phyloP scores from a whole-genome alignment of 306 rosid species.

The Vigna hirtella region DNA sequence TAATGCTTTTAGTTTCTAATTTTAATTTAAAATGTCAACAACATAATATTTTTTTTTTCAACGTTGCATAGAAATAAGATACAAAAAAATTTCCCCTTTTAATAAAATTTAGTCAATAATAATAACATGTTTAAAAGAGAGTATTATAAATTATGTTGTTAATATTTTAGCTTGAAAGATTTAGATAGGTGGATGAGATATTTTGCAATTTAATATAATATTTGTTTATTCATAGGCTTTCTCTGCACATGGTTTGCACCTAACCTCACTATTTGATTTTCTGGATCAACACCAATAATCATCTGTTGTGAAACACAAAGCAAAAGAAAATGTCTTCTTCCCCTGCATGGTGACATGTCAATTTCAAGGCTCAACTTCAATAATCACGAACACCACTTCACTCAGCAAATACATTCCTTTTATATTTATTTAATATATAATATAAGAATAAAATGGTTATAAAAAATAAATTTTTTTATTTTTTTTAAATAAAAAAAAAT shows the following conservation, averaged over 20 bases:
- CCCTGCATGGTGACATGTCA: slow-evolving; percentile 8
- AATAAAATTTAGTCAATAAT: neutral
- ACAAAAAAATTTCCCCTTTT: neutral
- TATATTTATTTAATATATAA: no score
- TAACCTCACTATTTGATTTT: neutral
- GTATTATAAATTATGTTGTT: no score
- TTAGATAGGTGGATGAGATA: neutral
- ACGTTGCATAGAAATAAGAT: no score
- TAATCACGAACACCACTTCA: neutral
- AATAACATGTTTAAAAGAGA: no score
- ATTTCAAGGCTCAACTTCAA: slow-evolving; percentile 6
- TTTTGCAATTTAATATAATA: neutral
- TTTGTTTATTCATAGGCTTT: neutral
- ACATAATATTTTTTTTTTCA: no score
- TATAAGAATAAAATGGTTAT: no score
- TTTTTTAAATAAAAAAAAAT: no score
- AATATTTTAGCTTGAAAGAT: neutral
- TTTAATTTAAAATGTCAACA: no score
- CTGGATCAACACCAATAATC: neutral
- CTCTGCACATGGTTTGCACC: slow-evolving; percentile 13
- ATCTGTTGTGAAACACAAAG: neutral
- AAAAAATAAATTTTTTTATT: no score
- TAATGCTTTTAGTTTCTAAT: no score
- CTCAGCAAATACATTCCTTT: no score
- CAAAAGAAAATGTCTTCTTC: neutral